Evolutionary conservation across 2,329 filamentous ascomycete genomes (phyloP).

Genomic region (Sordariomycetes sp.): DNA sequence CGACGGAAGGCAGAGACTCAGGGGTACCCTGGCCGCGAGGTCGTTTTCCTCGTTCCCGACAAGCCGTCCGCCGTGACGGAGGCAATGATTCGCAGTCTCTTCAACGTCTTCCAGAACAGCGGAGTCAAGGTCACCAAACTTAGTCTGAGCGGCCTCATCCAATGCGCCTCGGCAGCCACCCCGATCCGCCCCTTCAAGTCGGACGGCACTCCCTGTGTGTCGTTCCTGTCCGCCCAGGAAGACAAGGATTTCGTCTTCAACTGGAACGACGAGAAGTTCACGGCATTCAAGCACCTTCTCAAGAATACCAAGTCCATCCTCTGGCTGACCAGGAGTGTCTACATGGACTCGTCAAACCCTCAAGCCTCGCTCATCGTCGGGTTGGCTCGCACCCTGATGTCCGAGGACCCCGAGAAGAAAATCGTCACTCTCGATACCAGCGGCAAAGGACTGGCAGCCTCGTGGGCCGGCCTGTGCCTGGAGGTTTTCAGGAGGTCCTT

Average conservation of each 20-base stretch:
- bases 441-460: background rate
- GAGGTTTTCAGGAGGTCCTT: constrained; percentile 2
- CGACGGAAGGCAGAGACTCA: background rate
- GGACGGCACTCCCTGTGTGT: constrained; percentile 10
- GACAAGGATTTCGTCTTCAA: constrained; percentile 9
- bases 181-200: background rate
- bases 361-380: constrained; percentile 29
- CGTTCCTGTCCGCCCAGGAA: constrained; percentile 31
- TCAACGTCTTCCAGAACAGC: background rate
- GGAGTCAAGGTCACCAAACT: background rate
- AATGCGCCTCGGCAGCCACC: background rate
- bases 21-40: background rate
- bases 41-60: background rate
- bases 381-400: constrained; percentile 34
- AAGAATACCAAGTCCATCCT: constrained; percentile 25
- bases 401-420: constrained; percentile 32
- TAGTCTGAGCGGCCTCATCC: background rate
- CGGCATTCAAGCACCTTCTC: constrained; percentile 27
- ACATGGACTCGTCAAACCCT: constrained; percentile 20
- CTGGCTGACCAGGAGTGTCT: constrained; percentile 33
- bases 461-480: background rate
- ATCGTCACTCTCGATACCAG: constrained; percentile 32
- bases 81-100: background rate
- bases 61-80: background rate
- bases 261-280: constrained; percentile 27